Base-by-base conservation (phyloP, 2,329 filamentous ascomycete species). In the Cytospora paraplurivora region DNA sequence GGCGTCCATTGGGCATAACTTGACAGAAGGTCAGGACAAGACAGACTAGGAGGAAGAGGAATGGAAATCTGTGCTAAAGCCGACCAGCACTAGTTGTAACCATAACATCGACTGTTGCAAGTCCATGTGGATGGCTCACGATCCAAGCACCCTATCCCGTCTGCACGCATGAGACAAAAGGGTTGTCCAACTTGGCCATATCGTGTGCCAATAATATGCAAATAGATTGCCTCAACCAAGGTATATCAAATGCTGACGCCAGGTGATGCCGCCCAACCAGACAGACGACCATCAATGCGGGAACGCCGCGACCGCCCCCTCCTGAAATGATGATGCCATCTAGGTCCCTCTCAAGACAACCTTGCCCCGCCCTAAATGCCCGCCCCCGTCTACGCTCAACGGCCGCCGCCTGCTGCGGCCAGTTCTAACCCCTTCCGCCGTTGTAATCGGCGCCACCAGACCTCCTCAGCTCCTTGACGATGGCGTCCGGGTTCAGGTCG, bases 391-490 rank as follows among this genome's bases (percentile, higher is more conserved):
- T 27, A 27, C 27, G 27, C 27, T 27, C 27, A 27, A 27, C 27
- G 27, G 27, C 27, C 27, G 27, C 27, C 27, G 27, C 27, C 27
- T 4, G 27, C 27, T 27, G 27, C 27, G 27, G 27, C 17, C 17
- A 7, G 6, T 27, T 19, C 34, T 64, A 86, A 10, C 84, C 86
- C 67, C 86, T 76, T 12, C 84, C 87, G 8, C 87, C 86, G 71
- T 90, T 88, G 80, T 90, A 91, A 75, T 90, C 88, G 17, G 88
- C 88, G 37, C 88, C 88, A 62, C 88, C 88, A 4, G 84, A 87
- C 77, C 85, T 88, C 73, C 88, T 78, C 75, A 90, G 75, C 71
- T 82, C 77, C 65, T 80, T 73, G 17, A 89, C 85, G 58, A 91
- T 81, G 21, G 88, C 85, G 67, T 78, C 76, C 75, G 87, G 85